Evolutionary conservation across 441 rosid species (phyloP), one percentile per base, ranked within the genome.

Genomic region (Geranium incanum): DNA sequence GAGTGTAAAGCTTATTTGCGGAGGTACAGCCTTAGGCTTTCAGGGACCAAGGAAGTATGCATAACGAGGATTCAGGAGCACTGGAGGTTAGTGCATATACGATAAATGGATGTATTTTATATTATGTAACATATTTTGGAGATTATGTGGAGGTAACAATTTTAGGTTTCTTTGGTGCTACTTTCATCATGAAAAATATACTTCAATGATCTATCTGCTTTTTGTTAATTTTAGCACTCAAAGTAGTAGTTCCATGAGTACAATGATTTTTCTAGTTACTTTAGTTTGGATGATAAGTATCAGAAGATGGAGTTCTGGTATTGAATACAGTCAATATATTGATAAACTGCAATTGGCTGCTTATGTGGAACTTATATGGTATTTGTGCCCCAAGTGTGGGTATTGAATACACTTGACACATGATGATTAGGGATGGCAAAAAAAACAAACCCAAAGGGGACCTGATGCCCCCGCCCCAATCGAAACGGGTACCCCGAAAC

Each of bases 31-130:
- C 66, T 60, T 18, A 60, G 66, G 6, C 19, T 60, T 5, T 60
- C 66, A 60, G 66, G 66, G 33, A 8, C 66, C 8, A 60, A 60
- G 66, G 66, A 33, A 60, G 66, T n/a, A 60, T 60, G 66, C 28
- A 21, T 60, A 60, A 5, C 2, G 36, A 18, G 66, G 36, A 60
- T 60, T 7, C 66, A 60, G 66, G 66, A 60, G 66, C 36, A 60
- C 36, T 60, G 66, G 66, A 60, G 66, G 66, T 21, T 18, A 60
- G 66, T 60, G 36, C 9, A 5, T 60, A 4, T 60, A 18, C 13
- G 1, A 0, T 60, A 4, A 18, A 60, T 60, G 28, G 6, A 60
- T 60, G 9, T 60, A 18, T 59, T 16, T 16, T 18, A n/a, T 60
- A 6, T 4, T 59, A 5, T 28, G 1, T 28, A 28, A 28, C 3